Evolutionary conservation across 192 early-diverging fungal species (phyloP).

Genomic region (Lobosporangium transversale): DNA sequence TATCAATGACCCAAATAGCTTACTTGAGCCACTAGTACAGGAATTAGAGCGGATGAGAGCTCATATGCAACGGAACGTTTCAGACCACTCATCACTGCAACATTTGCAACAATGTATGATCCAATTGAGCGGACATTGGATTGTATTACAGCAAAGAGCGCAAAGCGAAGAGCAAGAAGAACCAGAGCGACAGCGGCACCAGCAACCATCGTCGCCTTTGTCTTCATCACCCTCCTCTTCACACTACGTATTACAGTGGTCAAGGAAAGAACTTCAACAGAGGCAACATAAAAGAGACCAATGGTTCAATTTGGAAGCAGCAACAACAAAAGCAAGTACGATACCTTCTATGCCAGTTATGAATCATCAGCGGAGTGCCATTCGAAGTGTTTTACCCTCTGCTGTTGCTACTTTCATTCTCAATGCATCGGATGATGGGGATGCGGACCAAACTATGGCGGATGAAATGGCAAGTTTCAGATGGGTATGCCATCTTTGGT

Average conservation of each 20-base stretch:
- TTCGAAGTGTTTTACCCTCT: conserved; percentile 5
- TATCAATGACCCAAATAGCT: too few species aligned
- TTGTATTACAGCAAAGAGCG: conserved; percentile 19
- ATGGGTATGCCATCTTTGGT: conserved; percentile 45
- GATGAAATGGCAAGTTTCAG: conserved; percentile 9
- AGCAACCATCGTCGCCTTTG: too few species aligned
- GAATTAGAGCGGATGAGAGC: conserved; percentile 47
- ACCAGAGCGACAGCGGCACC: too few species aligned
- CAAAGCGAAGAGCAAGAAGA: too few species aligned
- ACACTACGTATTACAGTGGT: conserved; percentile 28
- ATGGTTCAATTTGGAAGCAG: neutral
- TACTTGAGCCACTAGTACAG: conserved; percentile 19
- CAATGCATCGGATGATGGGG: neutral
- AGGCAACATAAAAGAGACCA: conserved; percentile 6
- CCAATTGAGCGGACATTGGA: conserved; percentile 30
- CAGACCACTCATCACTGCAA: conserved; percentile 61
- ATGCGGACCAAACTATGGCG: neutral
- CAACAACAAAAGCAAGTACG: neutral
- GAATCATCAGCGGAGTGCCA: conserved; percentile 27
- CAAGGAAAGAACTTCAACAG: conserved; percentile 13
- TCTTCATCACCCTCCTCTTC: too few species aligned
- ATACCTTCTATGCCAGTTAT: too few species aligned
- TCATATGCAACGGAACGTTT: conserved; percentile 54
- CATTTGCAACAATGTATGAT: conserved; percentile 55
- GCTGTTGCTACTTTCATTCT: neutral